Conservation (phyloP, 2,329 filamentous ascomycete genomes). For the Trichoderma sp. region DNA sequence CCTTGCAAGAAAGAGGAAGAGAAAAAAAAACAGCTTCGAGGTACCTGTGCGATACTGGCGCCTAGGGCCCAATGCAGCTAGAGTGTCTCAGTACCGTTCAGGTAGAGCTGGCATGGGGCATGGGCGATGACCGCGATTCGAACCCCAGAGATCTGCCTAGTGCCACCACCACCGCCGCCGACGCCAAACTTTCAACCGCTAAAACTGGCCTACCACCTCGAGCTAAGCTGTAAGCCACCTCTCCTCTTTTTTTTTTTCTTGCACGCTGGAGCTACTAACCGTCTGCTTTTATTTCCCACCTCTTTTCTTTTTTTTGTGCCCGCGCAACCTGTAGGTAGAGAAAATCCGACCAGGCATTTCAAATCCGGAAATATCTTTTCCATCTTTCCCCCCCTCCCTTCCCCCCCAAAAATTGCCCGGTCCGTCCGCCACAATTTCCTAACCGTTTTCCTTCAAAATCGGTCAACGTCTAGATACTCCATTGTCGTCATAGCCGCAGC, state of each 20-base stretch:
- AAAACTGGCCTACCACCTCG: too few relatives aligned
- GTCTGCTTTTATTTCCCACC: background rate
- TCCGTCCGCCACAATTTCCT: background rate
- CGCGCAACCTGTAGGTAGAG: too few relatives aligned
- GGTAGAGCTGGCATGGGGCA: background rate
- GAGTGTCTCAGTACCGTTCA: background rate
- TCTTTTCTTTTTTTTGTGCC: too few relatives aligned
- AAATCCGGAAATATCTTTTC: background rate
- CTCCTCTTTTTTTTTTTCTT: background rate
- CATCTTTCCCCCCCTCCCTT: background rate
- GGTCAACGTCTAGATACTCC: background rate
- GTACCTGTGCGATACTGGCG: background rate
- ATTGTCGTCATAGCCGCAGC: background rate
- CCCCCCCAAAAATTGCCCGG: background rate
- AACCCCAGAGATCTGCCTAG: background rate
- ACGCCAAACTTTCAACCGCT: too few relatives aligned
- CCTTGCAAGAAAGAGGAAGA: background rate
- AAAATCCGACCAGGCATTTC: background rate
- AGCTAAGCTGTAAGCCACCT: background rate
- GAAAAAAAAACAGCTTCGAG: background rate
- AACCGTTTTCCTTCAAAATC: slow-evolving; percentile 19
- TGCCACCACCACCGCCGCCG: background rate
- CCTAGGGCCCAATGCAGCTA: background rate
- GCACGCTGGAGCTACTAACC: background rate
- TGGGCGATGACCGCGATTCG: background rate